Evolutionary conservation across 2,329 filamentous ascomycete species (phyloP).

Genomic region (Aspergillus tanneri): DNA sequence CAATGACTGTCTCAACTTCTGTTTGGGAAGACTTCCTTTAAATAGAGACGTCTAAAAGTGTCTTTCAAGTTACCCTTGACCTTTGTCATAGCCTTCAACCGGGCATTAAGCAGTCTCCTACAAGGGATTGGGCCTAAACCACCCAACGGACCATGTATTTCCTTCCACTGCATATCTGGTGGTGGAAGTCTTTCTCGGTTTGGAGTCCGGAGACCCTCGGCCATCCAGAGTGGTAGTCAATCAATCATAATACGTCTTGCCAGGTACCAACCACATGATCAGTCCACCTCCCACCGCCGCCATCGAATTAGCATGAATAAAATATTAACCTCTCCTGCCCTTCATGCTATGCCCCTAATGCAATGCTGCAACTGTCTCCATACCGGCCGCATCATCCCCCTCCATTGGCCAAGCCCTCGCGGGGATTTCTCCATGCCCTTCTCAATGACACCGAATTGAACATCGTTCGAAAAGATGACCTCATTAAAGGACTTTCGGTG

Average conservation of each 20-base stretch:
- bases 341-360: constrained; percentile 7
- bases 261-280: constrained; percentile 14
- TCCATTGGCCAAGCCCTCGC: constrained; percentile 16
- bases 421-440: constrained; percentile 13
- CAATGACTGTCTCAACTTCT: neutral
- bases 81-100: constrained; percentile 5
- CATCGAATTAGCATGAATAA: constrained; percentile 14
- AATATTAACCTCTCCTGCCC: constrained; percentile 5
- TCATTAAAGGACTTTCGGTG: constrained; percentile 8
- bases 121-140: neutral
- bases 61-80: too few relatives aligned
- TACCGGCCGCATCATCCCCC: constrained; percentile 17
- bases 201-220: neutral
- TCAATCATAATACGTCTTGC: constrained; percentile 20
- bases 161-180: neutral
- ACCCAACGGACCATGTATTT: neutral
- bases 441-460: constrained; percentile 23
- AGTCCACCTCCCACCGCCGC: constrained; percentile 6
- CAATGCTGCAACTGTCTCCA: constrained; percentile 10
- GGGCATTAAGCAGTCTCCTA: neutral
- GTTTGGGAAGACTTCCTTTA: neutral
- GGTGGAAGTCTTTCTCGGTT: neutral
- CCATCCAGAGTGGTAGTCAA: too few relatives aligned
- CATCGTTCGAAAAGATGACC: constrained; percentile 17
- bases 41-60: constrained; percentile 1